Percentiles rank a stretch among this genome's conserved stretches.
Evolutionary conservation across 257 asterid genomes (phyloP).

Genomic region (Solanum rostratum): DNA sequence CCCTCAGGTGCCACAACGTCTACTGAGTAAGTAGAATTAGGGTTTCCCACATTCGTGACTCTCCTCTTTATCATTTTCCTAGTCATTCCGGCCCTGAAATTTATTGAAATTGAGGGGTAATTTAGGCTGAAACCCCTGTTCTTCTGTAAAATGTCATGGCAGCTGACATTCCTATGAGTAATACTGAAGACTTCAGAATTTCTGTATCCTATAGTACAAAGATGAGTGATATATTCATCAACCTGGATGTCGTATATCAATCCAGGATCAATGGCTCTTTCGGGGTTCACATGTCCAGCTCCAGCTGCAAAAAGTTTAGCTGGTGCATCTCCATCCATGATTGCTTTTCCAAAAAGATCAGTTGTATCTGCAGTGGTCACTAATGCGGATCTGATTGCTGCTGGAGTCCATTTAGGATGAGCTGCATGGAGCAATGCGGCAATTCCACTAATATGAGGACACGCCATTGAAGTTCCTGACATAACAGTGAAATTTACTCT

Average conservation of each 20-base stretch:
- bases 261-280: slow-evolving; percentile 69
- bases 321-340: slow-evolving; percentile 61
- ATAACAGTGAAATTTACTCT: slow-evolving; percentile 79
- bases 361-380: slow-evolving; percentile 67
- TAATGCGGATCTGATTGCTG: slow-evolving; percentile 75
- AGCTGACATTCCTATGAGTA: slow-evolving; percentile 75
- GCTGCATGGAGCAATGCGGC: slow-evolving; percentile 65
- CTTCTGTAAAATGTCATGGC: slow-evolving; percentile 39
- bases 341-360: slow-evolving; percentile 55
- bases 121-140: slow-evolving; percentile 78
- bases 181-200: slow-evolving; percentile 58
- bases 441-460: slow-evolving; percentile 84
- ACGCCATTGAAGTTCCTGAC: slow-evolving; percentile 98
- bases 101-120: slow-evolving; percentile 65
- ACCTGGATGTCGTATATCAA: slow-evolving; percentile 57
- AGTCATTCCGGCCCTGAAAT: slow-evolving; percentile 38
- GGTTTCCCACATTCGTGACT: slow-evolving; percentile 56
- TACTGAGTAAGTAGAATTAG: slow-evolving; percentile 22
- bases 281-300: slow-evolving; percentile 82
- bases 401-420: slow-evolving; percentile 77
- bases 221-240: slow-evolving; percentile 53
- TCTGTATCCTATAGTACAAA: slow-evolving; percentile 58
- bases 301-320: slow-evolving; percentile 70
- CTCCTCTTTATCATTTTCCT: slow-evolving; percentile 42
- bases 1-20: slow-evolving; percentile 58